Conservation (phyloP, 1,139 yeast genomes). For the Yamadazyma membranifaciens region DNA sequence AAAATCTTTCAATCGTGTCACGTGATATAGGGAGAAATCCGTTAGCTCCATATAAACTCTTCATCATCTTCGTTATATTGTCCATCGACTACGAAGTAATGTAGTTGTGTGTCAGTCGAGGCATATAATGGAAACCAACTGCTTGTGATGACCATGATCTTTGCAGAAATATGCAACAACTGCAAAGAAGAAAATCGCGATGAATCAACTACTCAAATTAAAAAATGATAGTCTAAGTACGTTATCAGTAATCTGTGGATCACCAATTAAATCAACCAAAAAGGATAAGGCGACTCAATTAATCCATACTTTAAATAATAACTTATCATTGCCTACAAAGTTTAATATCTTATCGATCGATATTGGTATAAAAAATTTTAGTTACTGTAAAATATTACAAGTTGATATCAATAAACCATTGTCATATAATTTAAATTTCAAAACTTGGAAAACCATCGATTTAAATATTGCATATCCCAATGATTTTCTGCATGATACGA, state of each 20-base stretch:
- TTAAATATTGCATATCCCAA: constrained; percentile 13
- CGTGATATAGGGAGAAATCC: too few relatives aligned
- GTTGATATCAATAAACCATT: constrained; percentile 15
- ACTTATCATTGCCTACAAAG: constrained; percentile 15
- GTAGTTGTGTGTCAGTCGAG: too few relatives aligned
- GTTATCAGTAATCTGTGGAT: constrained; percentile 36
- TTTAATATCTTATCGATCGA: constrained; percentile 32
- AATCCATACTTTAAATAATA: constrained; percentile 20
- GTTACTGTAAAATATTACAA: constrained; percentile 29
- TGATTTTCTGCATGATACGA: neutral
- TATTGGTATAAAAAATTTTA: constrained; percentile 42
- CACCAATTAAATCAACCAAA: constrained; percentile 27
- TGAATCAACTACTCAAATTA: constrained; percentile 7
- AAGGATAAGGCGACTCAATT: constrained; percentile 24
- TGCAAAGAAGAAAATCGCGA: neutral
- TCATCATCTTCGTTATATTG: too few relatives aligned
- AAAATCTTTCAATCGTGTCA: too few relatives aligned
- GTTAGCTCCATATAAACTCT: too few relatives aligned
- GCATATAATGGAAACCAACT: too few relatives aligned
- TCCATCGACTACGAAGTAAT: too few relatives aligned
- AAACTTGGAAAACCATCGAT: constrained; percentile 33
- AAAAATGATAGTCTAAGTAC: constrained; percentile 22
- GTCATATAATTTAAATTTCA: constrained; percentile 7
- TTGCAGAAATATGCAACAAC: too few relatives aligned
- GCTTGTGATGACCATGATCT: too few relatives aligned